phyloP scores from a whole-genome alignment of 768 basidiomycete species.

The Mycena haematopus region DNA sequence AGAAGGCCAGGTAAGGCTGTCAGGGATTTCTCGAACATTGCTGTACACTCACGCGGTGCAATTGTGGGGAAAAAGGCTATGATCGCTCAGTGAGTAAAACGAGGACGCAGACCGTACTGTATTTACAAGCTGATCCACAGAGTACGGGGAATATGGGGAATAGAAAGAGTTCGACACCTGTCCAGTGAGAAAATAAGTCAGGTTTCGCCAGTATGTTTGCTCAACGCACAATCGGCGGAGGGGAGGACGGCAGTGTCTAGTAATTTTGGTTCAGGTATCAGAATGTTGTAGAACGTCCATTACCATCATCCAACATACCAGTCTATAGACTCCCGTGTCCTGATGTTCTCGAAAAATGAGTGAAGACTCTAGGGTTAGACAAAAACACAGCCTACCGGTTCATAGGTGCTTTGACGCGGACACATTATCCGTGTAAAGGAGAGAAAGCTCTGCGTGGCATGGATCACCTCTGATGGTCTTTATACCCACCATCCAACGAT shows the following conservation, averaged over 20 bases:
- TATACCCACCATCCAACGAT: not conserved
- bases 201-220: no score
- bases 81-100: not conserved
- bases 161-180: not conserved
- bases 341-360: constrained; percentile 1
- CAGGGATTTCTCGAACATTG: not conserved
- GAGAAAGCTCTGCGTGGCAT: not conserved
- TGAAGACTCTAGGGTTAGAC: not conserved
- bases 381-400: not conserved
- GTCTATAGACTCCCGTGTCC: not conserved
- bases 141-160: not conserved
- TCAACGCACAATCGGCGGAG: constrained; percentile 1
- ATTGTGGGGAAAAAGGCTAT: not conserved
- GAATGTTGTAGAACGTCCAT: constrained; percentile 2
- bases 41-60: constrained; percentile 9
- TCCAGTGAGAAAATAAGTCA: not conserved
- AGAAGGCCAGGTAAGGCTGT: constrained; percentile 18
- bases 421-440: not conserved
- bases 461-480: not conserved
- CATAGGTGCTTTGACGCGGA: not conserved
- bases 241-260: constrained; percentile 2
- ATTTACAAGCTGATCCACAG: constrained; percentile 9
- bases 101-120: not conserved
- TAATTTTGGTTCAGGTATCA: constrained; percentile 12
- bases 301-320: not conserved